Base-by-base conservation (phyloP, 116 monocot genomes). In the Iris pallida region DNA sequence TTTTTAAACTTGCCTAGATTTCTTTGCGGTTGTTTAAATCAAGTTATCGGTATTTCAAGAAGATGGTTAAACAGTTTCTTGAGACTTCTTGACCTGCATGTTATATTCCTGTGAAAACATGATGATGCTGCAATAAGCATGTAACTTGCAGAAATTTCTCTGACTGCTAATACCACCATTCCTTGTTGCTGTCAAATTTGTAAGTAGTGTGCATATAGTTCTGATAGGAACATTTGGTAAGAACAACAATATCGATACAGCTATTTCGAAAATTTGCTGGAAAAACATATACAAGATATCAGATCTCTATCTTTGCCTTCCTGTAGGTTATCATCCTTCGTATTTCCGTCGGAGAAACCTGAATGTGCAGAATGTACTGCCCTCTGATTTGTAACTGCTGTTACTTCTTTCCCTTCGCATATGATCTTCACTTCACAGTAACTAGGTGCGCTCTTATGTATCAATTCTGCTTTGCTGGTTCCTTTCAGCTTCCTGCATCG, bases 371-470 rank as follows among this genome's bases (percentile, higher is more conserved):
- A 14, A 51, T 15, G 41, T 0, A 9, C n/a, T 16, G 54, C n/a
- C 8, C 41, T 53, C 13, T 7, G 8, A 7, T 55, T 10, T 7
- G 8, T 61, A 15, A 43, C n/a, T 54, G 43, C 55, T 16, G 30
- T 55, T n/a, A 86, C 69, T 56, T 87, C 79, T 72, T 78, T 85
- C 42, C 88, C 81, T 17, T 88, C 78, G 42, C 85, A 83, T 48
- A 92, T 74, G 55, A 88, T 74, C 59, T 80, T 88, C 20, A 92
- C 83, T 58, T 88, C 61, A 47, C 91, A 92, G 16, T 70, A 75
- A 0, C 49, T 40, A 42, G 85, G 88, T 55, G 85, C 85, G 4
- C 45, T 80, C 64, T 74, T 85, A 12, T 78, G 61, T 66, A 92
- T 79, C 42, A 78, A 66, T n/a, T 81, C 88, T 42, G 75, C 82